Percentiles rank a stretch among this genome's conserved stretches.
Evolutionary conservation across 768 basidiomycete species (phyloP).

Genomic region (Baorangia bicolor): DNA sequence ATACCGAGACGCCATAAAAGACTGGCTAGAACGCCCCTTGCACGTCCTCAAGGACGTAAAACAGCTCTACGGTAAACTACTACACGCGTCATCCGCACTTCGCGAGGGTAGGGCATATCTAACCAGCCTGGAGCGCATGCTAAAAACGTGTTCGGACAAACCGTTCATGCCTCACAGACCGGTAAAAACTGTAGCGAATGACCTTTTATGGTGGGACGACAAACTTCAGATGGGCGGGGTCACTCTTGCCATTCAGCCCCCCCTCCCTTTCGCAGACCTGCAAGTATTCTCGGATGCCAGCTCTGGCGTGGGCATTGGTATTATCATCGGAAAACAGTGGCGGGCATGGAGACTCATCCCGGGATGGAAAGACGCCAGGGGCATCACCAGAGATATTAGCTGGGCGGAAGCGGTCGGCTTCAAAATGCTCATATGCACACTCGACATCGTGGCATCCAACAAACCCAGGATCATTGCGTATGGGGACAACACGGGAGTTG

Average conservation of each 20-base stretch:
- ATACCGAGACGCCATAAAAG: background rate
- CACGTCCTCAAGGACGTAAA: background rate
- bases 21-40: rapidly evolving
- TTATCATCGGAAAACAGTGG: background rate
- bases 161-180: background rate
- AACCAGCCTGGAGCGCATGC: background rate
- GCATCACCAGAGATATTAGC: background rate
- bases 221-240: rapidly evolving
- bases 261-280: background rate
- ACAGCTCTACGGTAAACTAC: background rate
- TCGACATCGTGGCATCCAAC: no score
- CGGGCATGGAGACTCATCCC: background rate
- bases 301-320: background rate
- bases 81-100: rapidly evolving
- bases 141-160: background rate
- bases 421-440: background rate
- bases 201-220: background rate
- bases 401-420: conserved; percentile 2
- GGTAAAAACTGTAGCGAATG: background rate
- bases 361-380: background rate
- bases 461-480: no score
- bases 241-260: rapidly evolving
- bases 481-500: background rate
- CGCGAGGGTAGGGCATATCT: background rate
- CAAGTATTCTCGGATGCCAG: background rate